These are phyloP conservation scores for Phytophthora constricta DNA, from an alignment of 352 stramenopile species.

Conservation along the genomic window DNA sequence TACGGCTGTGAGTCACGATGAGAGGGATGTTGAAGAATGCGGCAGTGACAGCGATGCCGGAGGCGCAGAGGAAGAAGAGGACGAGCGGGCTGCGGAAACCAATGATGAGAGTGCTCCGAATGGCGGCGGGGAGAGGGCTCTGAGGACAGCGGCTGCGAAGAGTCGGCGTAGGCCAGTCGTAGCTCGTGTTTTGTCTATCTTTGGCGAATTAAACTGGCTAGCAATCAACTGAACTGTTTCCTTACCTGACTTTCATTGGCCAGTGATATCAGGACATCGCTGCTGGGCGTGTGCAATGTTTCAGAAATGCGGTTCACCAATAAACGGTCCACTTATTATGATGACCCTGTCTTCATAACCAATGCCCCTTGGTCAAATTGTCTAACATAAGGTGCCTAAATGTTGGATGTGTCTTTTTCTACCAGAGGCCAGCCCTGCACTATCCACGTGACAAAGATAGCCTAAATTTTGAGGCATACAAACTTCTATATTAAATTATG, in stretches of 20 bases:
- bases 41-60: neutral
- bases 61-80: neutral
- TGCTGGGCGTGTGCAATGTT: constrained; percentile 11
- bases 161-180: too few relatives aligned
- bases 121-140: too few relatives aligned
- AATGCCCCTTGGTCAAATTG: neutral
- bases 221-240: neutral
- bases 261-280: too few relatives aligned
- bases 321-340: constrained; percentile 8
- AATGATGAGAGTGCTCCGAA: too few relatives aligned
- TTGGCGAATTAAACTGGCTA: too few relatives aligned
- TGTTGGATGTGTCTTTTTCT: constrained; percentile 15
- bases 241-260: too few relatives aligned
- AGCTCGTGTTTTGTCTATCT: constrained; percentile 6
- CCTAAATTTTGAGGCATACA: constrained; percentile 7
- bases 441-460: neutral
- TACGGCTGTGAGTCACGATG: neutral
- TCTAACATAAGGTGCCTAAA: constrained; percentile 1
- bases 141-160: too few relatives aligned
- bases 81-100: neutral
- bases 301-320: constrained; percentile 1
- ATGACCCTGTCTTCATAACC: constrained; percentile 5
- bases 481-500: constrained; percentile 23
- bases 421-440: neutral
- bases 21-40: neutral